phyloP scores from a whole-genome alignment of 495 filamentous ascomycete genomes.

The Chaetomidium leptoderma region DNA sequence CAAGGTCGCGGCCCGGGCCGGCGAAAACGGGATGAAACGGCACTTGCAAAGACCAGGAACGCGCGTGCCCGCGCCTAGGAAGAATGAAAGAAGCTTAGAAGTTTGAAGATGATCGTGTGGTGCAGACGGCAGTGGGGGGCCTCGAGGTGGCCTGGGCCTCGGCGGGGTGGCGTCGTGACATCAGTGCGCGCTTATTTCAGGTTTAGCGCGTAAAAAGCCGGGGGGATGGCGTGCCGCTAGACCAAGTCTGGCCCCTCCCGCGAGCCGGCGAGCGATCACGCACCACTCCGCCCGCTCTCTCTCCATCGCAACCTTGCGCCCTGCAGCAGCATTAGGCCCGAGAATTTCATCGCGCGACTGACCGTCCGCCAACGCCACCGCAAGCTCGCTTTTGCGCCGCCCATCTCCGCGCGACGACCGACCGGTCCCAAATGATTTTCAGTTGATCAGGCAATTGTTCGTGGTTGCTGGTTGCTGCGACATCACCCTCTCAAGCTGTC shows the following conservation, averaged over 20 bases:
- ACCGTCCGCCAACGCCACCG: not conserved
- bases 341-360: constrained; percentile 18
- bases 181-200: constrained; percentile 26
- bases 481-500: not conserved
- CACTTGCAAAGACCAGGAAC: not conserved
- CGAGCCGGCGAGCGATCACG: constrained; percentile 27
- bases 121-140: not conserved
- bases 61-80: not conserved
- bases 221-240: constrained; percentile 27
- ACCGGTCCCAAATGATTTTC: not conserved
- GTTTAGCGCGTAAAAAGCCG: constrained; percentile 23
- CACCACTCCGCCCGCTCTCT: constrained; percentile 28
- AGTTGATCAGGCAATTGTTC: not conserved
- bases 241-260: constrained; percentile 15
- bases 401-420: not conserved
- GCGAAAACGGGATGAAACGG: not conserved
- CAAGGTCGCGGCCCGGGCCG: not conserved
- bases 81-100: not conserved
- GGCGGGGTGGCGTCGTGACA: constrained; percentile 10
- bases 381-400: not conserved
- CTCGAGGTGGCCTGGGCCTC: not conserved
- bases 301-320: constrained; percentile 34
- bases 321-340: constrained; percentile 23
- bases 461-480: not conserved
- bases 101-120: too few species aligned